Conservation (phyloP, 225 moss, liverwort and hornwort genomes). For the Climacium dendroides region DNA sequence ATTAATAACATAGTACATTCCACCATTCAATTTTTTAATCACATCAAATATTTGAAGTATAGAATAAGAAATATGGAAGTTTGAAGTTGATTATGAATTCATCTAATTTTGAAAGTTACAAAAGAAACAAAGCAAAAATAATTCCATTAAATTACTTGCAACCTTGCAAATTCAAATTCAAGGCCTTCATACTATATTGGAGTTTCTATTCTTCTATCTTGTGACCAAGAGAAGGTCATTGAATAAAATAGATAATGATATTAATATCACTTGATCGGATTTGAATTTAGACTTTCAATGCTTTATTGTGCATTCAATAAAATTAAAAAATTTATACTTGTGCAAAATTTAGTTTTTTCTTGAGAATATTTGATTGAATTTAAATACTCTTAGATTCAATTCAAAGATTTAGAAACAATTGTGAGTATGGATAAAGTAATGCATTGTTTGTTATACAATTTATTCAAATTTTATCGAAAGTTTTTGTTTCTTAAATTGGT, state of each 20-base stretch:
- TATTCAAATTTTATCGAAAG: not conserved
- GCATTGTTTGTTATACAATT: not conserved
- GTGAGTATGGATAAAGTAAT: no score
- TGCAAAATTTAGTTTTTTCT: not conserved
- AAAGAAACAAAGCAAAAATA: not conserved
- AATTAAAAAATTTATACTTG: no score
- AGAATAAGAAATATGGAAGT: no score
- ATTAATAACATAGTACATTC: fast-evolving
- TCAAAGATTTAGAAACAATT: not conserved
- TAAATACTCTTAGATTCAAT: no score
- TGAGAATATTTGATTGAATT: not conserved
- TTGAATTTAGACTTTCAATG: not conserved
- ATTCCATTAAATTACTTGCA: not conserved
- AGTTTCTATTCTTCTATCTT: not conserved
- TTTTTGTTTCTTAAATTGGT: not conserved
- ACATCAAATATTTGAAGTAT: not conserved
- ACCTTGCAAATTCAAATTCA: not conserved
- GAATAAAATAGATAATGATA: not conserved
- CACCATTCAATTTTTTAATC: not conserved
- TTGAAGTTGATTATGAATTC: not conserved
- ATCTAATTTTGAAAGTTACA: not conserved
- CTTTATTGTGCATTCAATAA: no score
- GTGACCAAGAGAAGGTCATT: not conserved
- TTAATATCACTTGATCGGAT: not conserved
- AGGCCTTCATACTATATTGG: fast-evolving